These are phyloP conservation scores for Tylopilus sp. DNA, from an alignment of 768 basidiomycete species.

Conservation along the genomic window DNA sequence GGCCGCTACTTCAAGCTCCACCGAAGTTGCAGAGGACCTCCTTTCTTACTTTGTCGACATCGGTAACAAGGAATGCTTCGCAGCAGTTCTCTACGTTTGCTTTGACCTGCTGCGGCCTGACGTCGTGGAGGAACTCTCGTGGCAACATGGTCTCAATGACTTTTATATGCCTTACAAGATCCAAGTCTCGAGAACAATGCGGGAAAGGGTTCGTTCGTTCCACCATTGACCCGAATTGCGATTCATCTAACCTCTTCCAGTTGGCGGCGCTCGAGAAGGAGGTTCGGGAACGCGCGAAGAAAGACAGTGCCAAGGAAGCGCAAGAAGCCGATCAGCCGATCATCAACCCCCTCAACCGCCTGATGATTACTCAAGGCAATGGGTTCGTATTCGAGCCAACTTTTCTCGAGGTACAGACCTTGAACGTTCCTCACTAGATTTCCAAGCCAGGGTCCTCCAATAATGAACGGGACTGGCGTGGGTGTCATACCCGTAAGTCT, in stretches of 20 bases:
- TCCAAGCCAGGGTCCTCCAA: conserved; percentile 59
- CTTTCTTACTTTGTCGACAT: conserved; percentile 97
- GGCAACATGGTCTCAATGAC: conserved; percentile 95
- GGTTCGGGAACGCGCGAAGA: conserved; percentile 82
- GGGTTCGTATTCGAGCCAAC: conserved; percentile 34
- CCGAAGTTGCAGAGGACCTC: conserved; percentile 91
- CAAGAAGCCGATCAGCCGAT: conserved; percentile 83
- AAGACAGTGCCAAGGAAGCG: conserved; percentile 85
- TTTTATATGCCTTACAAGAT: conserved; percentile 97
- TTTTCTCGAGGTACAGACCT: neutral
- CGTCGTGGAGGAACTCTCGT: conserved; percentile 90
- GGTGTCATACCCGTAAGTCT: conserved; percentile 50
- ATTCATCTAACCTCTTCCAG: conserved; percentile 33
- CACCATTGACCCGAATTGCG: conserved; percentile 4
- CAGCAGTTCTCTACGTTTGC: conserved; percentile 84
- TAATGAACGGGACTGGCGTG: conserved; percentile 50
- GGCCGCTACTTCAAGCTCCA: conserved; percentile 78
- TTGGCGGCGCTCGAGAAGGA: conserved; percentile 82
- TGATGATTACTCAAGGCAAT: conserved; percentile 75
- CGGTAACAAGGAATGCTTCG: conserved; percentile 98
- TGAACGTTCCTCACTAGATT: conserved; percentile 40
- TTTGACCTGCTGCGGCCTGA: conserved; percentile 95
- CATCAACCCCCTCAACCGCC: conserved; percentile 70
- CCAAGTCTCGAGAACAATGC: conserved; percentile 76
- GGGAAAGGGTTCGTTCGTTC: conserved; percentile 58